Evolutionary conservation across 495 filamentous ascomycete species (phyloP).

Genomic region (Annulohypoxylon maeteangense): DNA sequence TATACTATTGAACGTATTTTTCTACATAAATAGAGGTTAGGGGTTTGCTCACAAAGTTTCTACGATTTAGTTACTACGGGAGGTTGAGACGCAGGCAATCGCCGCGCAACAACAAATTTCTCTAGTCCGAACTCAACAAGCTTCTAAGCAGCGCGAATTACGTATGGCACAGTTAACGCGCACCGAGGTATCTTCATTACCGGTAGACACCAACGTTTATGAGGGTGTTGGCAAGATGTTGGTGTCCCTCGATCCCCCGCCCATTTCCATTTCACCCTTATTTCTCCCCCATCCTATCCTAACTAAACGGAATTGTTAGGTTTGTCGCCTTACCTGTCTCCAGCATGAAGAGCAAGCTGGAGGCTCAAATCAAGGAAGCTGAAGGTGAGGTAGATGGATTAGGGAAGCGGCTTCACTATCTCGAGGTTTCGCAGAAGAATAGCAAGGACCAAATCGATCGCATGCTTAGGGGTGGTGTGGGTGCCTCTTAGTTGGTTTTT

Average conservation of each 20-base stretch:
- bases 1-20: constrained; percentile 45
- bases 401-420: constrained; percentile 90
- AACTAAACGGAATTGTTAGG: constrained; percentile 62
- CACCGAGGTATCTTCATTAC: constrained; percentile 79
- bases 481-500: constrained; percentile 23
- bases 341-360: constrained; percentile 78
- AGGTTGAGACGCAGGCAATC: constrained; percentile 90
- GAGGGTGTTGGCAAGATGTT: constrained; percentile 98
- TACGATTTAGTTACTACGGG: constrained; percentile 78
- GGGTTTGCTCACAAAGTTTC: constrained; percentile 6
- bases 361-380: constrained; percentile 76
- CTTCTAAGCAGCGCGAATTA: constrained; percentile 86
- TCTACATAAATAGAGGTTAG: neutral
- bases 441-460: constrained; percentile 88
- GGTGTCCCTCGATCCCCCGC: constrained; percentile 44
- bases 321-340: constrained; percentile 82
- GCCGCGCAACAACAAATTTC: constrained; percentile 91
- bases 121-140: constrained; percentile 85
- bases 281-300: too few relatives aligned
- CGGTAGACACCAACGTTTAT: constrained; percentile 84
- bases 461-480: constrained; percentile 62
- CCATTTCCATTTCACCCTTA: neutral
- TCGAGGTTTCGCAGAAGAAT: constrained; percentile 95
- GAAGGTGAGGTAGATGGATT: constrained; percentile 80
- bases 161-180: constrained; percentile 89